Evolutionary conservation across 768 basidiomycete species (phyloP), one percentile per base, ranked within the genome.

Genomic region (Kwoniella shandongensis): DNA sequence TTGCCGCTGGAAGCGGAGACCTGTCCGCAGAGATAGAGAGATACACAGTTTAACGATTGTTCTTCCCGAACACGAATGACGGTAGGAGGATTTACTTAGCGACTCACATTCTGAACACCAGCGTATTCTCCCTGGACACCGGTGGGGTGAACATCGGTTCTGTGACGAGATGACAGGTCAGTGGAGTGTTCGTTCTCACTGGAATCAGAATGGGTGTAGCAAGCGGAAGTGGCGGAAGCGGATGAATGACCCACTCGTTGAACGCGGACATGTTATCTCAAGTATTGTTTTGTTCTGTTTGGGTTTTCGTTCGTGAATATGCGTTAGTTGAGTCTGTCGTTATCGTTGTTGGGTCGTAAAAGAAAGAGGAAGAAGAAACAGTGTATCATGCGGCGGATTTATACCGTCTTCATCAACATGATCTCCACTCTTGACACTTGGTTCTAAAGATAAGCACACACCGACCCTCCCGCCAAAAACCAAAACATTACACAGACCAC

Each of bases 21-120:
- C 50, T 55, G 26, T 25, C 29, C 1, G 25, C 23, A n/a, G 41
- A 38, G 25, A 38, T 3, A 23, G 39, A 12, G n/a, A n/a, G n/a
- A n/a, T n/a, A n/a, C n/a, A n/a, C n/a, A n/a, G n/a, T n/a, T n/a
- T n/a, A 50, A 32, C 35, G 11, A 27, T 20, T 8, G 29, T 7
- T 40, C 51, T 6, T 39, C 8, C 7, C 13, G 25, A 20, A 20
- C 13, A 10, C 13, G 18, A 6, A 12, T 35, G 18, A 6, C 8
- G 36, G 42, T 8, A 20, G 10, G 20, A 44, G 42, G 10, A 8
- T 17, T 23, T 17, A 20, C 13, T 23, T 11, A 22, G 42, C 22
- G 12, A 57, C 61, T 42, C 25, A 63, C 62, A 46, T 63, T 63
- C 39, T 44, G 39, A 3, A 63, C 52, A n/a, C 62, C 62, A 7